Conservation (phyloP, 2,329 filamentous ascomycete species). For the Lojkania enalia region DNA sequence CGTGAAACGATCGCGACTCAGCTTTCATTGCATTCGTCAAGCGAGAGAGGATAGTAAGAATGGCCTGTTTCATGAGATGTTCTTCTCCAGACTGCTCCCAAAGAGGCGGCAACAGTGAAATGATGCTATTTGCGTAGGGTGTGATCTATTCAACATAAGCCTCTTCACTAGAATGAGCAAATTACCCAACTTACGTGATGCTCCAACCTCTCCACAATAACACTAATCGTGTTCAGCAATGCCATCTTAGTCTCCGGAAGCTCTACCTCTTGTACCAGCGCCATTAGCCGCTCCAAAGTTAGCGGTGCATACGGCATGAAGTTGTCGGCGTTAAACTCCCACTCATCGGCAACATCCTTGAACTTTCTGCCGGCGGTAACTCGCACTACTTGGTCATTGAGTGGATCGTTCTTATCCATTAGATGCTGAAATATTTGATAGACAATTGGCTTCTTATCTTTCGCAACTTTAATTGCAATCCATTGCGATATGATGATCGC, state of each 20-base stretch:
- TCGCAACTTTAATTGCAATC: slow-evolving; percentile 76
- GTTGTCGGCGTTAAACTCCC: slow-evolving; percentile 72
- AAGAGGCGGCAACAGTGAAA: slow-evolving; percentile 75
- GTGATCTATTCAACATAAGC: slow-evolving; percentile 51
- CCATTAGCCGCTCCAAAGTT: slow-evolving; percentile 72
- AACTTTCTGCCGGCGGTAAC: slow-evolving; percentile 89
- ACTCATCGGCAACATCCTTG: slow-evolving; percentile 78
- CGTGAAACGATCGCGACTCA: slow-evolving; percentile 76
- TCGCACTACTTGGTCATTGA: slow-evolving; percentile 89
- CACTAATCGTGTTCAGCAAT: slow-evolving; percentile 81
- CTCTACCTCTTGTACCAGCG: slow-evolving; percentile 77
- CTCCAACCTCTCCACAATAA: slow-evolving; percentile 81
- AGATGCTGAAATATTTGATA: slow-evolving; percentile 91
- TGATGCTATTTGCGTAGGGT: slow-evolving; percentile 75
- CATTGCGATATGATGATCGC: slow-evolving; percentile 89
- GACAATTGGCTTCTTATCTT: slow-evolving; percentile 69
- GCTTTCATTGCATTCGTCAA: slow-evolving; percentile 84
- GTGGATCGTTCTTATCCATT: slow-evolving; percentile 72
- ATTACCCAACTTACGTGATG: slow-evolving; percentile 58
- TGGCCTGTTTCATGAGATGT: slow-evolving; percentile 90
- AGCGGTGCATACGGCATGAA: slow-evolving; percentile 79
- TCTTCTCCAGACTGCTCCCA: slow-evolving; percentile 88
- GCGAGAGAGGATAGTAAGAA: slow-evolving; percentile 81
- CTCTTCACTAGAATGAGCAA: neutral
- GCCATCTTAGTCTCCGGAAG: slow-evolving; percentile 88